These are phyloP conservation scores for Gleditsia sinensis DNA, from an alignment of 306 rosid genomes.

Conservation along the genomic window DNA sequence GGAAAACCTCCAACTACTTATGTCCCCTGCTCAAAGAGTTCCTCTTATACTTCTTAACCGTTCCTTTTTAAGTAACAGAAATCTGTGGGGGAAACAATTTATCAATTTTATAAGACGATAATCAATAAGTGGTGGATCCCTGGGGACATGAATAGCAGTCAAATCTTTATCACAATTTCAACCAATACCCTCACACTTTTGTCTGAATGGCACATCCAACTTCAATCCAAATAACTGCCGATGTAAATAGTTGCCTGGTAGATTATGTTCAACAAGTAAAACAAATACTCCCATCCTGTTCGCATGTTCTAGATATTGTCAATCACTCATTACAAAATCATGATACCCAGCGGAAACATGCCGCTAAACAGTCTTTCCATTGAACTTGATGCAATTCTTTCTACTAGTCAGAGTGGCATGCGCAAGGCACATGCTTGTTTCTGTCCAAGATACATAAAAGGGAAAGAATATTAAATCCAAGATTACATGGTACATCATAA, in stretches of 20 bases:
- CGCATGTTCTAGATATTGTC: slow-evolving; percentile 17
- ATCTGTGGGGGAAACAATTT: background rate
- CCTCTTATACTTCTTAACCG: background rate
- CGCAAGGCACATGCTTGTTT: too few relatives aligned
- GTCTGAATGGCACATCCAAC: slow-evolving; percentile 8
- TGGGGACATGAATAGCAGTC: background rate
- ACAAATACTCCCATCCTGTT: background rate
- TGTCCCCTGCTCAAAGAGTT: slow-evolving; percentile 2
- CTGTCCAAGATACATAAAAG: too few relatives aligned
- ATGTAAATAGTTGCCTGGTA: background rate
- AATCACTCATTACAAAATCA: slow-evolving; percentile 14
- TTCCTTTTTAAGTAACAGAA: background rate
- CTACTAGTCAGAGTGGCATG: too few relatives aligned
- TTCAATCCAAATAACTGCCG: background rate
- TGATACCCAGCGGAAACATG: too few relatives aligned
- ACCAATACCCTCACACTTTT: background rate
- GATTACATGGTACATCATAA: background rate
- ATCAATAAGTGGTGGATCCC: background rate
- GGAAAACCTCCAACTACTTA: background rate
- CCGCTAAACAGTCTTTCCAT: too few relatives aligned
- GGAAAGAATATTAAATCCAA: too few relatives aligned
- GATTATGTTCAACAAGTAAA: slow-evolving; percentile 3
- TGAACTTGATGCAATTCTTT: too few relatives aligned
- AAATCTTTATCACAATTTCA: background rate
- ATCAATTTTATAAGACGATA: background rate